Evolutionary conservation across 75 land plant genomes (phyloP).

Genomic region (Pinus albicaulis): DNA sequence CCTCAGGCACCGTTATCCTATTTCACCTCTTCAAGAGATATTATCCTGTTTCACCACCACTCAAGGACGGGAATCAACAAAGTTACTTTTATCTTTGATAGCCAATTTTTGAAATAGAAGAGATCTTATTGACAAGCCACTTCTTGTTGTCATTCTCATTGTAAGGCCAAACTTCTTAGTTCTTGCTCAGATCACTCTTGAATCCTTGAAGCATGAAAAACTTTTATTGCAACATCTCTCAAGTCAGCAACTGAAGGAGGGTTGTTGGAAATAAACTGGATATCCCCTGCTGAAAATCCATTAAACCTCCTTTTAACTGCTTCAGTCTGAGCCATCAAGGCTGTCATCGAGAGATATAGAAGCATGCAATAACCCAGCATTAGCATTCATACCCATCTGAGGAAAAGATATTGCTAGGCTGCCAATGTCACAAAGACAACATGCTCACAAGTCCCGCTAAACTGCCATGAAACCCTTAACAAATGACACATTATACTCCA

Average conservation of each 20-base stretch:
- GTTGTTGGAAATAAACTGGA: neutral
- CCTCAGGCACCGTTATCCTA: neutral
- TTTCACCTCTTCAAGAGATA: neutral
- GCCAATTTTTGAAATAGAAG: neutral
- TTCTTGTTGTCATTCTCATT: neutral
- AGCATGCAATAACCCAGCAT: neutral
- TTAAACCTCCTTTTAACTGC: neutral
- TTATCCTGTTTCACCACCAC: neutral
- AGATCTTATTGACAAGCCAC: neutral
- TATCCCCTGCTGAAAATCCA: neutral
- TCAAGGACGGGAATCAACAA: neutral
- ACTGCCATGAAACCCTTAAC: conserved; percentile 50
- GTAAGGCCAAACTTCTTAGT: neutral
- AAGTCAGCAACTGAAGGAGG: neutral
- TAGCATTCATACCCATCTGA: neutral
- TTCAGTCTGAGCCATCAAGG: neutral
- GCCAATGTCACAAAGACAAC: too few species aligned
- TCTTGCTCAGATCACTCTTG: neutral
- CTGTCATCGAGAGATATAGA: neutral
- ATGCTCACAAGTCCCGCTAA: too few species aligned
- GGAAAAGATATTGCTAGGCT: too few species aligned
- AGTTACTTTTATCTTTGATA: neutral
- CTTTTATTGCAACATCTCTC: neutral
- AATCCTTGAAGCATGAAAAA: neutral
- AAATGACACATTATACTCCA: conserved; percentile 89